Base-by-base conservation (phyloP, 805 yeast genomes). In the Groenewaldozyma tartarivorans region DNA sequence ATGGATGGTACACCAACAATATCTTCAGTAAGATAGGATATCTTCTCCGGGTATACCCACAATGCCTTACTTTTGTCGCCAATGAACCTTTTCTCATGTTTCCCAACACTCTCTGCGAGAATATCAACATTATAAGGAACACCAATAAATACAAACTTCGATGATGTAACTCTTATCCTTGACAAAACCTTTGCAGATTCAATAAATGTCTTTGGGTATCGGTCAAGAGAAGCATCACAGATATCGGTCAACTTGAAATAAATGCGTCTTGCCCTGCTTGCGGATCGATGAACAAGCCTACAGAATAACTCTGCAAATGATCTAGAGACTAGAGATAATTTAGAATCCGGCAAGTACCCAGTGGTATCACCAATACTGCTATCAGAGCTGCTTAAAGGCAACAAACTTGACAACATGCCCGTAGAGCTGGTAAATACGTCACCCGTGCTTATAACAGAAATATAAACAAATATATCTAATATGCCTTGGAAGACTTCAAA, bases 31-130 rank as follows among this genome's bases (percentile, higher is more conserved):
- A 80, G 60, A 48, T 73, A 75, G 3, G 60, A 58, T 2, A 72
- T 52, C 0, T 57, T 52, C 47, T 81, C 88, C 0, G 88, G 90
- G 49, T 67, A 79, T 59, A 56, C 90, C 88, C 81, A 42, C 60
- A 50, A 26, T 47, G 2, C 45, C 55, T 20, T 54, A 52, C 20
- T 24, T 27, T 11, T 41, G 24, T 20, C 24, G 59, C 48, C 3
- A 48, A 53, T 11, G 52, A 32, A 20, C 52, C 52, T 46, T 60
- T 35, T 35, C 35, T 16, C 13, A 13, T 24, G 29, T 13, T 24
- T 24, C 7, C 35, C 40, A 11, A 38, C 20, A 19, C 33, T 19
- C 7, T 32, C 71, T 6, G 85, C 73, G 15, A 81, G 57, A 0
- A 84, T 86, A 33, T 74, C 80, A 65, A 79, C 74, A 53, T 81